These are phyloP conservation scores for Nigrospora oryzae DNA, from an alignment of 2,329 filamentous ascomycete genomes.

Conservation along the genomic window DNA sequence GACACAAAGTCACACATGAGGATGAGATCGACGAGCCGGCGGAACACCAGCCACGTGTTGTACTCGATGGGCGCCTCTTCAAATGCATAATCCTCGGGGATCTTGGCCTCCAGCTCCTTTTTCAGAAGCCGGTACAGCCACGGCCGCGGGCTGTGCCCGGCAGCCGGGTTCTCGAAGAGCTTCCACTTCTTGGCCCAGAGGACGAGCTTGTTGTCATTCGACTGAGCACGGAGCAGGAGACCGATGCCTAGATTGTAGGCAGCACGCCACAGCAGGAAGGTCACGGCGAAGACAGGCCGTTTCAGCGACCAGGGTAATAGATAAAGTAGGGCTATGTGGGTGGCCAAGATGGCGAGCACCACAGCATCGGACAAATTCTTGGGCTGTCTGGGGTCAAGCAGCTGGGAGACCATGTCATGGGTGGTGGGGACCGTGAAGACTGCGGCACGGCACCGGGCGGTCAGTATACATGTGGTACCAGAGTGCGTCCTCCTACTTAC, in stretches of 20 bases:
- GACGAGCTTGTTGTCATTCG: conserved; percentile 76
- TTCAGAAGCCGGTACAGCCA: conserved; percentile 79
- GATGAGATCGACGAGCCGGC: conserved; percentile 90
- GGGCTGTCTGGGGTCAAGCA: conserved; percentile 86
- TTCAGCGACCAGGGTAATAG: conserved; percentile 60
- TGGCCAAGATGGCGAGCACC: conserved; percentile 69
- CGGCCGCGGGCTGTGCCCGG: conserved; percentile 76
- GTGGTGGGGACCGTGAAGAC: conserved; percentile 94
- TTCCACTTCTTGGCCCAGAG: conserved; percentile 79
- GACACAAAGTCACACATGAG: conserved; percentile 98
- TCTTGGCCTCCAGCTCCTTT: conserved; percentile 87
- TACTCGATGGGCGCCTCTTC: conserved; percentile 93
- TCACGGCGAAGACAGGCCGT: conserved; percentile 67
- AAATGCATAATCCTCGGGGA: conserved; percentile 87
- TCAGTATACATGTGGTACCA: conserved; percentile 9
- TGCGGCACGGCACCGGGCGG: conserved; percentile 25
- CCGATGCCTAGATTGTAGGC: conserved; percentile 94
- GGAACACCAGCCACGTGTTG: conserved; percentile 97
- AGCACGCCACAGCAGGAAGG: conserved; percentile 88
- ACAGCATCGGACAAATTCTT: conserved; percentile 86
- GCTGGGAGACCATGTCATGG: conserved; percentile 97
- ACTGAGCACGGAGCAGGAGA: conserved; percentile 80
- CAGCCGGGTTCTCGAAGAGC: conserved; percentile 76
- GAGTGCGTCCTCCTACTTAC: conserved; percentile 45
- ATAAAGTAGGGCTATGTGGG: conserved; percentile 68